Evolutionary conservation across 2,329 filamentous ascomycete species (phyloP).

Genomic region (Truncatella angustata): DNA sequence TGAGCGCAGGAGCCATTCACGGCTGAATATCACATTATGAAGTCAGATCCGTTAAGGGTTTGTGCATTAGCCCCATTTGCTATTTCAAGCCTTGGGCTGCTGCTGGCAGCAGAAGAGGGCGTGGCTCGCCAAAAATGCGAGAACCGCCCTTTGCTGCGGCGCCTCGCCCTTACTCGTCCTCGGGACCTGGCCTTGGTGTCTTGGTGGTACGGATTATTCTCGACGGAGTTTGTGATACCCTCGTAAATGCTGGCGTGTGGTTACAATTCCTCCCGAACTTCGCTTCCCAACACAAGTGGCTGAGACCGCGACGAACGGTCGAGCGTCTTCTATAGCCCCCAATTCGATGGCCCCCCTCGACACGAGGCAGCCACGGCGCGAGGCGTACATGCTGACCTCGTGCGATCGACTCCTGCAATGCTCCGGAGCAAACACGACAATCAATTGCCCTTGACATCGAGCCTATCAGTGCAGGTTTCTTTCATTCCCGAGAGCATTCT

Average conservation of each 20-base stretch:
- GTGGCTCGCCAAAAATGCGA: background rate
- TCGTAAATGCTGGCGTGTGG: background rate
- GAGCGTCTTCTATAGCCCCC: background rate
- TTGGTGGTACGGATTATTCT: background rate
- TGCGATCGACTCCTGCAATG: background rate
- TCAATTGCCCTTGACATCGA: too few relatives aligned
- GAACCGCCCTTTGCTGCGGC: background rate
- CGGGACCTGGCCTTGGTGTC: background rate
- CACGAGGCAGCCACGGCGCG: background rate
- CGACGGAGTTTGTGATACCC: background rate
- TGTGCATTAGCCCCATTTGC: background rate
- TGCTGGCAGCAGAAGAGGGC: background rate
- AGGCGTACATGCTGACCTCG: background rate
- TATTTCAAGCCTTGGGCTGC: background rate
- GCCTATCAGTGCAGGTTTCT: too few relatives aligned
- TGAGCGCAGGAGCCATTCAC: background rate
- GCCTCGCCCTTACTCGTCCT: background rate
- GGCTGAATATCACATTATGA: too few relatives aligned
- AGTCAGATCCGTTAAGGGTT: too few relatives aligned
- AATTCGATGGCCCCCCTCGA: background rate
- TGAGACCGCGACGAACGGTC: slow-evolving; percentile 4
- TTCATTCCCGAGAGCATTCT: too few relatives aligned
- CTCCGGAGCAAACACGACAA: background rate
- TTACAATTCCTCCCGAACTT: background rate
- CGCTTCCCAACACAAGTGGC: slow-evolving; percentile 5